phyloP scores from a whole-genome alignment of 208 protist species.

The Leishmania lainsoni region DNA sequence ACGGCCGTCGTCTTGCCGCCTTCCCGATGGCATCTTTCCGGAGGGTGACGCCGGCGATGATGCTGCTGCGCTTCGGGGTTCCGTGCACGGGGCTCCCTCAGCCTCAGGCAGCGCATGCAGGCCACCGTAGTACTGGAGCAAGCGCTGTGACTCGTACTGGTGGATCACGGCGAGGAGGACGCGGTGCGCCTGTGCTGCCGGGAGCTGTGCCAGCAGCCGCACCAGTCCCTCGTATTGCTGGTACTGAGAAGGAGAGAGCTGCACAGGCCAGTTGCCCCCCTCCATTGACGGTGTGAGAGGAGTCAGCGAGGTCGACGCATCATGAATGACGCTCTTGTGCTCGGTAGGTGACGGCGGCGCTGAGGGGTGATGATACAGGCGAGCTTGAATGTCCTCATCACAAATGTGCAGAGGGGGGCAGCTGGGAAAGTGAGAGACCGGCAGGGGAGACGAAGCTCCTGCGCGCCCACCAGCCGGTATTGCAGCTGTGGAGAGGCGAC shows the following conservation, averaged over 20 bases:
- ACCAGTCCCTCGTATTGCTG: constrained; percentile 12
- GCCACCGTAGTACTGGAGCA: constrained; percentile 33
- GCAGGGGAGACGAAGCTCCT: neutral
- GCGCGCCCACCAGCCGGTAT: neutral
- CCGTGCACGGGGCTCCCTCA: neutral
- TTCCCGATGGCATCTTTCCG: neutral
- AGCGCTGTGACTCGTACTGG: constrained; percentile 21
- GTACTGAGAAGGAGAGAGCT: constrained; percentile 11
- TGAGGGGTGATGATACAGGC: neutral
- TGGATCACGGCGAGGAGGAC: constrained; percentile 15
- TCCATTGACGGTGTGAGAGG: neutral
- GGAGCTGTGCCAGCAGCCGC: constrained; percentile 10
- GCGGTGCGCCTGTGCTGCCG: constrained; percentile 8
- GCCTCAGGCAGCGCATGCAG: constrained; percentile 5
- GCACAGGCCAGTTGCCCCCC: constrained; percentile 2
- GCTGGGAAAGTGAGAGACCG: neutral
- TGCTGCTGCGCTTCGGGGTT: too few species aligned
- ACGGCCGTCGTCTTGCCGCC: constrained; percentile 8
- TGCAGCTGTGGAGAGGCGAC: neutral
- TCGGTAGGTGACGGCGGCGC: neutral
- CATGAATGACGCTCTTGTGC: neutral
- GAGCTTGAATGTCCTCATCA: neutral
- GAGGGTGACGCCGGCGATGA: constrained; percentile 4
- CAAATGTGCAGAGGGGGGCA: neutral
- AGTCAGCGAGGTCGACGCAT: constrained; percentile 12